Conservation (phyloP, 164 flowering plant genomes). For the Aristolochia contorta region DNA sequence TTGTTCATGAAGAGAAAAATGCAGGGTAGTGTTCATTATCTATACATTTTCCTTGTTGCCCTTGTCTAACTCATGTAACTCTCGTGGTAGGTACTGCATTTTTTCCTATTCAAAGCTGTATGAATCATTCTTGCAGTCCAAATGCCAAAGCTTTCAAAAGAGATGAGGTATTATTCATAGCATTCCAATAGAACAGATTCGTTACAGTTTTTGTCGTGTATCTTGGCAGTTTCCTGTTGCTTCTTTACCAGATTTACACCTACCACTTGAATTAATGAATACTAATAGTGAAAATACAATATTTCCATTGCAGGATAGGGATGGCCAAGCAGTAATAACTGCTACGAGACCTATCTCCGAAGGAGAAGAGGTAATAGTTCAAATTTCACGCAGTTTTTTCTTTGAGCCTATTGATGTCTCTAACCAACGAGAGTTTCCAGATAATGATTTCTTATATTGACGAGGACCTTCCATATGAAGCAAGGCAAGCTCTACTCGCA, state of each 20-base stretch:
- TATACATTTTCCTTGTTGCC: too few species aligned
- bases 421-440: slow-evolving; percentile 26
- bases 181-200: not conserved
- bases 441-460: slow-evolving; percentile 90
- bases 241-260: not conserved
- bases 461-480: slow-evolving; percentile 68
- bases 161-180: slow-evolving; percentile 68
- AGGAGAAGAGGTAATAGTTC: slow-evolving; percentile 67
- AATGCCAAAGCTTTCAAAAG: slow-evolving; percentile 96
- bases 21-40: too few species aligned
- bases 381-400: too few species aligned
- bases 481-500: slow-evolving; percentile 71
- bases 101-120: slow-evolving; percentile 89
- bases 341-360: slow-evolving; percentile 42
- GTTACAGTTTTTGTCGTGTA: not conserved
- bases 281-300: not conserved
- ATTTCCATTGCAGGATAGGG: slow-evolving; percentile 58
- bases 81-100: slow-evolving; percentile 71
- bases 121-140: slow-evolving; percentile 93
- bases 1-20: too few species aligned
- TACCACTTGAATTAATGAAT: not conserved
- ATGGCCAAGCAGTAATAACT: slow-evolving; percentile 85
- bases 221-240: not conserved
- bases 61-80: not conserved
- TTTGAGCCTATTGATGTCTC: not conserved